A percentile compares a stretch with the other conserved stretches of the same genome.
Conservation (phyloP, 1,139 yeast species). For the Debaryomyces robertsiae region DNA sequence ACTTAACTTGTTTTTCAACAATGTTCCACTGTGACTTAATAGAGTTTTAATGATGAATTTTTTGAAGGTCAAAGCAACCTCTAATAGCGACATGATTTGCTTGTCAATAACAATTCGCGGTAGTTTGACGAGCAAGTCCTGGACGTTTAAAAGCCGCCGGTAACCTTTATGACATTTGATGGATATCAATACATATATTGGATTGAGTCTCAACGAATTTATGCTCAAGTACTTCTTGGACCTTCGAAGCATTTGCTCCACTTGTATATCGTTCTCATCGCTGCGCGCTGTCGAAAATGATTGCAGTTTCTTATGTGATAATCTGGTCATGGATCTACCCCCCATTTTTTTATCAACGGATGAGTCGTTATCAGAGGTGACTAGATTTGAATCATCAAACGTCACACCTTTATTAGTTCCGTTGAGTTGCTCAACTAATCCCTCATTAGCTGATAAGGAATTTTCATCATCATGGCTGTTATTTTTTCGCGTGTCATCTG, state of each 20-base stretch:
- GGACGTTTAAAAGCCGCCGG: slow-evolving; percentile 60
- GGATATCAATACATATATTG: slow-evolving; percentile 55
- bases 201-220: slow-evolving; percentile 47
- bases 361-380: not conserved
- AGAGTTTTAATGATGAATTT: slow-evolving; percentile 54
- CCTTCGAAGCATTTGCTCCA: slow-evolving; percentile 55
- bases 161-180: slow-evolving; percentile 59
- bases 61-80: slow-evolving; percentile 54
- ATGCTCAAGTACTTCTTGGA: slow-evolving; percentile 62
- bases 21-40: slow-evolving; percentile 59
- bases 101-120: slow-evolving; percentile 54
- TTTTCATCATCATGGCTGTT: slow-evolving; percentile 13
- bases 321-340: slow-evolving; percentile 11
- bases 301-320: slow-evolving; percentile 10
- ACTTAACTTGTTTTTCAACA: slow-evolving; percentile 56
- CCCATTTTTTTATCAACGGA: slow-evolving; percentile 4
- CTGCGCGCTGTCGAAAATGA: slow-evolving; percentile 1
- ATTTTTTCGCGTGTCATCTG: slow-evolving; percentile 16
- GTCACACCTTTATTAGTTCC: slow-evolving; percentile 17
- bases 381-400: slow-evolving; percentile 5
- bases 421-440: slow-evolving; percentile 18
- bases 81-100: slow-evolving; percentile 55
- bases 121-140: slow-evolving; percentile 54
- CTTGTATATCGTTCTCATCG: slow-evolving; percentile 2
- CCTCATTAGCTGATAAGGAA: slow-evolving; percentile 16